A percentile compares a stretch with the other conserved stretches of the same genome.
Evolutionary conservation across 2,329 filamentous ascomycete species (phyloP).

Genomic region (Aspergillus piperis): DNA sequence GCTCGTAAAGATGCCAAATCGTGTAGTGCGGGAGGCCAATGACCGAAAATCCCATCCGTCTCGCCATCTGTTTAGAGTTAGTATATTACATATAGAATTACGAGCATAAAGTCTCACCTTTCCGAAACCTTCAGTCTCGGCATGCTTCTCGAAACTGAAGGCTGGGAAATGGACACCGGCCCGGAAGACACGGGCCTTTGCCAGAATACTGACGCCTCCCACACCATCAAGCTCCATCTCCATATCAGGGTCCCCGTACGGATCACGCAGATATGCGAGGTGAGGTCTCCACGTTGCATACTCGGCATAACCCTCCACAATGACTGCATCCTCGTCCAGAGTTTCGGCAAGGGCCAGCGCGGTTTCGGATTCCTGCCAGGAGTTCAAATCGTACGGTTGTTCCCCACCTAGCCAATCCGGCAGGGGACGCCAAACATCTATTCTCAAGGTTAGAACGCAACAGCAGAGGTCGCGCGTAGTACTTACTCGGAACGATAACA

Average conservation of each 20-base stretch:
- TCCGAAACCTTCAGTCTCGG: constrained; percentile 96
- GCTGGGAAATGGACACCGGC: constrained; percentile 96
- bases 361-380: constrained; percentile 98
- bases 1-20: constrained; percentile 99
- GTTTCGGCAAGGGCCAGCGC: constrained; percentile 91
- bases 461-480: background rate
- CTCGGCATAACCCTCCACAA: constrained; percentile 97
- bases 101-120: constrained; percentile 64
- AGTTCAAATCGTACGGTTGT: constrained; percentile 97
- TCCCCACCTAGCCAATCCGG: constrained; percentile 98
- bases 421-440: constrained; percentile 96
- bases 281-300: constrained; percentile 98
- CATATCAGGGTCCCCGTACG: constrained; percentile 97
- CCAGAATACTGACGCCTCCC: constrained; percentile 93
- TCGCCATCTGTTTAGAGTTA: constrained; percentile 73
- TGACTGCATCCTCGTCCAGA: constrained; percentile 95
- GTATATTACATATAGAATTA: background rate
- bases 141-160: constrained; percentile 98
- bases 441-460: background rate
- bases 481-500: constrained; percentile 95
- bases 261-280: constrained; percentile 92
- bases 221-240: constrained; percentile 99
- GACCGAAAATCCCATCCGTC: constrained; percentile 92
- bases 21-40: constrained; percentile 96
- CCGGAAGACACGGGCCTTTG: constrained; percentile 93